Evolutionary conservation across 805 yeast species (phyloP), one percentile per base, ranked within the genome.

Genomic region (Zygoascus biomembranicola): DNA sequence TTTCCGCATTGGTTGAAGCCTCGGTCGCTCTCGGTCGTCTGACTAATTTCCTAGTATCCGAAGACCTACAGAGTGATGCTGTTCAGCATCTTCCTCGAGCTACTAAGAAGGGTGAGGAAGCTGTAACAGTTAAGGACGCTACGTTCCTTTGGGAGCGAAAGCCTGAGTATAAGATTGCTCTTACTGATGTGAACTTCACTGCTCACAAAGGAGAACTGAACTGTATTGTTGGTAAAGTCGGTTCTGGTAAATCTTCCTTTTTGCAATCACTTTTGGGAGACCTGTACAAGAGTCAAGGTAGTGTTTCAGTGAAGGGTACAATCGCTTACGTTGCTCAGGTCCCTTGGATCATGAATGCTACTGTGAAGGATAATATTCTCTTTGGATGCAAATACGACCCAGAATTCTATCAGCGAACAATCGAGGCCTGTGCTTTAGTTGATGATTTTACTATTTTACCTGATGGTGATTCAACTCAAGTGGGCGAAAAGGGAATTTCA

Each of bases 281-380:
- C 62, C 74, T 90, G 59, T 81, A 85, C 67, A 84, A 85, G 67
- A 75, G 82, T 18, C 77, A 79, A 50, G 98, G 98, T 44, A 71
- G 77, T 19, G 90, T 87, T 5, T 73, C 74, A 16, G 78, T 84
- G 10, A 84, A 78, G 64, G 98, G 97, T 43, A 75, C 79, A 48
- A 75, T 87, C 37, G 97, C 97, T 0, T 92, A 90, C 67, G 96
- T 86, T 43, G 83, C 96, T 52, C 90, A 89, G 19, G 82, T 86
- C 42, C 95, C 99, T 1, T 94, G 99, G 99, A 90, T 94, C 58
- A 85, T 90, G 86, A 94, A 94, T 66, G 98, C 96, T 37, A 77
- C 95, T 2, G 92, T 94, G 5, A 77, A 78, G 62, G 89, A 85
- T 16, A 87, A 87, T 63, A 86, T 87, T 52, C 50, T 76, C 13